Conservation (phyloP, 306 rosid genomes). For the Malus fusca region DNA sequence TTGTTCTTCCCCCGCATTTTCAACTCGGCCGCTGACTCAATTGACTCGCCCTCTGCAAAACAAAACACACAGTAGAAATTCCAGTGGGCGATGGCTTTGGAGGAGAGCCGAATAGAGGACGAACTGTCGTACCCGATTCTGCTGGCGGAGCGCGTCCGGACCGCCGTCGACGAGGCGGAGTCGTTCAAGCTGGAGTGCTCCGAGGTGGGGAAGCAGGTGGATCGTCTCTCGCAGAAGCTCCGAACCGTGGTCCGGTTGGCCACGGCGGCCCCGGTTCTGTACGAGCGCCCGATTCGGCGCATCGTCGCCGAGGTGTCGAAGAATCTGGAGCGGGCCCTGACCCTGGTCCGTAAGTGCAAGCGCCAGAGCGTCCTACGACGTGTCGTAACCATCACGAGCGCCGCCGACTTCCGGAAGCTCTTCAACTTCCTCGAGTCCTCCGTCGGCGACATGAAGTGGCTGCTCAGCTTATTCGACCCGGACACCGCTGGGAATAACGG, state of each 20-base stretch:
- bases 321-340: slow-evolving; percentile 52
- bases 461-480: slow-evolving; percentile 42
- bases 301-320: slow-evolving; percentile 45
- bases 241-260: slow-evolving; percentile 56
- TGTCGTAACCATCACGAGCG: slow-evolving; percentile 50
- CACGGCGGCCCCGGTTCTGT: slow-evolving; percentile 33
- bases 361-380: slow-evolving; percentile 56
- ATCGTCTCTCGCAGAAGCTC: slow-evolving; percentile 57
- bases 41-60: slow-evolving; percentile 8
- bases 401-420: slow-evolving; percentile 51
- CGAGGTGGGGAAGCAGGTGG: slow-evolving; percentile 56
- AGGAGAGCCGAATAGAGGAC: slow-evolving; percentile 50
- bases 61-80: not conserved
- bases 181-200: slow-evolving; percentile 55
- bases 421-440: slow-evolving; percentile 41
- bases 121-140: slow-evolving; percentile 59
- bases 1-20: not conserved
- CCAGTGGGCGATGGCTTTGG: slow-evolving; percentile 37
- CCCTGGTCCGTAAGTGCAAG: slow-evolving; percentile 58
- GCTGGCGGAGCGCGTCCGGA: slow-evolving; percentile 53
- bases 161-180: slow-evolving; percentile 46
- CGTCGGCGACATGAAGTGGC: slow-evolving; percentile 72
- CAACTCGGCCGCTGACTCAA: slow-evolving; percentile 29
- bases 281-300: slow-evolving; percentile 62
- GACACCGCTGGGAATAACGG: slow-evolving; percentile 28